Conservation (phyloP, 73 alveolate genomes). For the Tetrahymena elliotti region DNA sequence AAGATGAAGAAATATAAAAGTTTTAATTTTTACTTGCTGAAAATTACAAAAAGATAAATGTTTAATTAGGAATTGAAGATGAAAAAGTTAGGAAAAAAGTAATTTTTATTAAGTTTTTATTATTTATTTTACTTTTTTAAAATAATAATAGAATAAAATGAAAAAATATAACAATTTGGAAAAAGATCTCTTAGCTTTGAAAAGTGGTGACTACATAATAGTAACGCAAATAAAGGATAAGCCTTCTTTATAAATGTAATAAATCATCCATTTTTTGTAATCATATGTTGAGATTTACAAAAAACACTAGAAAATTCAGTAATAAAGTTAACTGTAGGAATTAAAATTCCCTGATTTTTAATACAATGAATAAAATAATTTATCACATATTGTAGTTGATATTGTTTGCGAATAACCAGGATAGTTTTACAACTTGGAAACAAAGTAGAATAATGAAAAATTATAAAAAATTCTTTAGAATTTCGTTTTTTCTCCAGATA, state of each 20-base stretch:
- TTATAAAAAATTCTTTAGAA: not conserved
- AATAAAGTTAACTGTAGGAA: not conserved
- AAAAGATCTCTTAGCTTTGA: not conserved
- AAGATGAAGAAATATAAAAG: not conserved
- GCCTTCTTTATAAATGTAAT: not conserved
- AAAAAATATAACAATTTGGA: not conserved
- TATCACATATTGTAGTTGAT: not conserved
- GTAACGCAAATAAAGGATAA: not conserved
- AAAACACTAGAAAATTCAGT: not conserved
- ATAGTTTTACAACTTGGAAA: not conserved
- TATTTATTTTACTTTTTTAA: not conserved
- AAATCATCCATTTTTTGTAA: not conserved
- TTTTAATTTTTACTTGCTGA: no score
- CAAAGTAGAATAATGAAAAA: not conserved
- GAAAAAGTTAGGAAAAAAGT: not conserved
- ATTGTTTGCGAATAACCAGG: not conserved
- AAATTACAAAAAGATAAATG: no score
- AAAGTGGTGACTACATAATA: not conserved
- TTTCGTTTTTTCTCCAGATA: conserved; percentile 27
- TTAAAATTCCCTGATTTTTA: not conserved
- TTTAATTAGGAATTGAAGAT: not conserved
- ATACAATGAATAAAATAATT: not conserved
- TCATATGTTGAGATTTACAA: not conserved
- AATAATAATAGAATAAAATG: not conserved
- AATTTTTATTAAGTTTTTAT: not conserved